Base-by-base conservation (phyloP, 257 asterid genomes). In the Coffea eugenioides region DNA sequence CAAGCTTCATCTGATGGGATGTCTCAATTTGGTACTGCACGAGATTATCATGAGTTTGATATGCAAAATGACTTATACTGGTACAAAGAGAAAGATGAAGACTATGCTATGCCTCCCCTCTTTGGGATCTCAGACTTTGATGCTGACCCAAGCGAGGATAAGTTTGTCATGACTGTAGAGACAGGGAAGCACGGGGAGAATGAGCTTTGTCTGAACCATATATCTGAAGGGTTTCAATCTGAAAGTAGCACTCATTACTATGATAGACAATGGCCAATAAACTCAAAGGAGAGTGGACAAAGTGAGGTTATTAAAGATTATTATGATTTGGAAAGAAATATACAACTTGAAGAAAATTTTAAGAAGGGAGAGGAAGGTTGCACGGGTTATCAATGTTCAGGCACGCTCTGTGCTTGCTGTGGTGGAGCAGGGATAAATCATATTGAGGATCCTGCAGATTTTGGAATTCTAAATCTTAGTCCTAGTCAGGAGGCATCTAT, bases 21-120 rank as follows among this genome's bases (percentile, higher is more conserved):
- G 86, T 92, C 99, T 76, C 97, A 90, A 64, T 94, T 94, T 82
- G 98, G 98, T 9, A 92, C 98, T 2, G 97, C 98, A 57, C 89
- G 98, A 76, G 98, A 95, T 82, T 93, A 93, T 90, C 95, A 87
- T 13, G 97, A 94, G 79, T 91, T 96, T 34, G 98, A 95, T 79
- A 96, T 96, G 95, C 97, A 94, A 71, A 91, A 89, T 78, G 96
- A 94, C 81, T 87, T 89, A 21, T 90, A 84, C 80, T 96, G 98
- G 99, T 90, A 91, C 82, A 88, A 86, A 82, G 98, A 96, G 83
- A 93, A 87, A 43, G 98, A 92, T 48, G 96, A 95, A 45, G 97
- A 94, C 84, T 95, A 77, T 77, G 85, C 82, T 1, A 90, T 88
- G 90, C 92, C 96, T 2, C 90, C 92, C n/a, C 76, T 59, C 83